These are phyloP conservation scores for Ciborinia camelliae DNA, from an alignment of 2,329 filamentous ascomycete species.

Conservation along the genomic window DNA sequence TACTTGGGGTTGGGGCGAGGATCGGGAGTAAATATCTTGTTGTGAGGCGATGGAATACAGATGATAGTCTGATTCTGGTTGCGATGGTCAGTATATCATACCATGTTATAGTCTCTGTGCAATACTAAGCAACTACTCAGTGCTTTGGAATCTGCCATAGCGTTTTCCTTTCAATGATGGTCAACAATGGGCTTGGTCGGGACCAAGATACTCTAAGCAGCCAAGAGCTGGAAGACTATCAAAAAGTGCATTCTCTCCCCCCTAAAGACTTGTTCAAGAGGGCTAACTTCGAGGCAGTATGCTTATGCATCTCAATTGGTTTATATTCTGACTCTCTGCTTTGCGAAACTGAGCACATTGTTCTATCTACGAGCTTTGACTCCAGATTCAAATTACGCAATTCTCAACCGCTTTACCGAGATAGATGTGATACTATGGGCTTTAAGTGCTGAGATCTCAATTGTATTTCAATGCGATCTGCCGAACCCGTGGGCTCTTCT, in stretches of 20 bases:
- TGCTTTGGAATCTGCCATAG: constrained; percentile 18
- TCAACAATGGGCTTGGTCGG: constrained; percentile 25
- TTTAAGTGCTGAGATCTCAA: constrained; percentile 8
- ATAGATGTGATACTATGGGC: constrained; percentile 10
- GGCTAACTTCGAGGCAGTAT: constrained; percentile 22
- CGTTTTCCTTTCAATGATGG: constrained; percentile 22
- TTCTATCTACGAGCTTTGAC: constrained; percentile 17
- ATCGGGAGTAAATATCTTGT: constrained; percentile 32
- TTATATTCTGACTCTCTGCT: constrained; percentile 32
- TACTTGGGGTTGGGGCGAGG: constrained; percentile 40
- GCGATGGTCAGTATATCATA: constrained; percentile 26
- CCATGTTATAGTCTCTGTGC: constrained; percentile 1
- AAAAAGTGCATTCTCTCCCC: constrained; percentile 23
- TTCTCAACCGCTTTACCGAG: constrained; percentile 21
- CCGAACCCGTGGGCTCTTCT: constrained; percentile 31
- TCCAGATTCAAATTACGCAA: constrained; percentile 11
- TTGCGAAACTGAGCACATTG: constrained; percentile 31
- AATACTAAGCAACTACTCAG: neutral
- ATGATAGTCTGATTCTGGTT: constrained; percentile 24
- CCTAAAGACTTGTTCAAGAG: neutral
- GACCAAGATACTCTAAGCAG: constrained; percentile 21
- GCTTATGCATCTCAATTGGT: constrained; percentile 34
- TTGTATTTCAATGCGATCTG: constrained; percentile 33
- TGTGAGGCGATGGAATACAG: constrained; percentile 19
- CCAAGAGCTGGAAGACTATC: constrained; percentile 18